These are phyloP conservation scores for Sisymbrium altissimum DNA, from an alignment of 345 rosid genomes.

Conservation along the genomic window DNA sequence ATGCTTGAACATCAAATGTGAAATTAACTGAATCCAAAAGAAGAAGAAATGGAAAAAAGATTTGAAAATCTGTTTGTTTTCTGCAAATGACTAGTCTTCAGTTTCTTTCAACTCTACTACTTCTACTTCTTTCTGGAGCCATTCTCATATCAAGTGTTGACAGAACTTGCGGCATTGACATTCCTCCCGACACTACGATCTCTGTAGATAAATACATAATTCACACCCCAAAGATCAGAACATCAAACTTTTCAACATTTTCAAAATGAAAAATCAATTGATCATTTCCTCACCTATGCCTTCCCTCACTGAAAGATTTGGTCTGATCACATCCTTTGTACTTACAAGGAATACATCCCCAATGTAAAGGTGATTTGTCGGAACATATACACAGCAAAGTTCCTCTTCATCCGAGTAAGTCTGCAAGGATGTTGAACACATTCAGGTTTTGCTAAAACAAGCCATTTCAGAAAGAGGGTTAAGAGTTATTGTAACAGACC, in stretches of 20 bases:
- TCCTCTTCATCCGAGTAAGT: constrained; percentile 87
- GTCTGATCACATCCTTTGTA: constrained; percentile 85
- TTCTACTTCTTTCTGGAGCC: constrained; percentile 51
- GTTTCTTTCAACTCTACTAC: constrained; percentile 51
- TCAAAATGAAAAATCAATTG: background rate
- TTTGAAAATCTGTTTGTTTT: background rate
- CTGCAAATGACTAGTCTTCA: constrained; percentile 38
- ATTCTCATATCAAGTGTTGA: constrained; percentile 54
- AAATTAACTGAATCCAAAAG: constrained; percentile 17
- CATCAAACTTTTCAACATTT: background rate
- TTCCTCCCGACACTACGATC: constrained; percentile 94
- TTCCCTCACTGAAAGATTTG: constrained; percentile 93
- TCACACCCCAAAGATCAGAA: constrained; percentile 19
- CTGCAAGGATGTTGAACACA: constrained; percentile 42
- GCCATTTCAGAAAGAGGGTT: background rate
- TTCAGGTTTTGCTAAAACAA: background rate
- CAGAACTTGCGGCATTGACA: constrained; percentile 96
- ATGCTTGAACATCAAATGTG: constrained; percentile 13
- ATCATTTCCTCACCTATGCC: constrained; percentile 73
- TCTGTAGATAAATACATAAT: constrained; percentile 44
- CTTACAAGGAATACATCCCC: constrained; percentile 88
- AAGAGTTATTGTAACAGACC: constrained; percentile 35
- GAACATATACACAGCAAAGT: constrained; percentile 93
- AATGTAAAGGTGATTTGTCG: constrained; percentile 96
- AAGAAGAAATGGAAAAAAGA: background rate